Conservation (phyloP, 805 yeast genomes). For the Kluyveromyces dobzhanskii region DNA sequence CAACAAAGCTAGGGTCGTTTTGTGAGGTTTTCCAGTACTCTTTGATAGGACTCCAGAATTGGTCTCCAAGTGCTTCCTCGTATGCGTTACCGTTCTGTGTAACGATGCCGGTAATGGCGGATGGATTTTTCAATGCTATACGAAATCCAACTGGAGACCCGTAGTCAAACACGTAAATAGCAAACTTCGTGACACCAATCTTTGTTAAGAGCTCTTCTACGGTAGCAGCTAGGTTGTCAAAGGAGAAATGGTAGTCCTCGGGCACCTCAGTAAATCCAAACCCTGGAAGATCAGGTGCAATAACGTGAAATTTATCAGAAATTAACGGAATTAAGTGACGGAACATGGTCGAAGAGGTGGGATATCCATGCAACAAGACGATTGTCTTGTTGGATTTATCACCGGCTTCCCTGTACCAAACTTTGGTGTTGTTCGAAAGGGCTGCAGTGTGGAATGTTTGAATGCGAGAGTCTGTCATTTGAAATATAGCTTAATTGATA, state of each 20-base stretch:
- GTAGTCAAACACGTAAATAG: slow-evolving; percentile 35
- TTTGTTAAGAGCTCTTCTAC: slow-evolving; percentile 26
- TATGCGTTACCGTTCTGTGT: slow-evolving; percentile 40
- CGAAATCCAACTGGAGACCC: slow-evolving; percentile 38
- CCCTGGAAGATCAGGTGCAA: slow-evolving; percentile 41
- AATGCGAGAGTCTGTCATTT: background rate
- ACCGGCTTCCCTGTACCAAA: slow-evolving; percentile 37
- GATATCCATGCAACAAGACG: slow-evolving; percentile 38
- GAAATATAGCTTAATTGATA: no score
- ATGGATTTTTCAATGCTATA: slow-evolving; percentile 30
- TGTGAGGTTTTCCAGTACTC: slow-evolving; percentile 26
- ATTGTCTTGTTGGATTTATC: slow-evolving; percentile 27
- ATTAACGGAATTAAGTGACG: slow-evolving; percentile 32
- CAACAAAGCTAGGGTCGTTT: slow-evolving; percentile 10
- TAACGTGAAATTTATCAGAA: slow-evolving; percentile 29
- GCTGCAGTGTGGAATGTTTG: slow-evolving; percentile 4
- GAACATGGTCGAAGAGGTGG: slow-evolving; percentile 36
- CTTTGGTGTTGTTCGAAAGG: slow-evolving; percentile 13
- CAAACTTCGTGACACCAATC: slow-evolving; percentile 23
- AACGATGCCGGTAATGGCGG: slow-evolving; percentile 27
- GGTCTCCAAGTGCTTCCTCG: slow-evolving; percentile 32
- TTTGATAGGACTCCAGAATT: slow-evolving; percentile 33
- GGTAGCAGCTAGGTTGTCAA: slow-evolving; percentile 28
- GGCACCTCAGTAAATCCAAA: slow-evolving; percentile 33
- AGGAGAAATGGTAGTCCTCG: slow-evolving; percentile 22